Percentiles rank a stretch among this genome's conserved stretches.
Evolutionary conservation across 371 early-diverging fungal genomes (phyloP).

Genomic region (Mortierella sp.): DNA sequence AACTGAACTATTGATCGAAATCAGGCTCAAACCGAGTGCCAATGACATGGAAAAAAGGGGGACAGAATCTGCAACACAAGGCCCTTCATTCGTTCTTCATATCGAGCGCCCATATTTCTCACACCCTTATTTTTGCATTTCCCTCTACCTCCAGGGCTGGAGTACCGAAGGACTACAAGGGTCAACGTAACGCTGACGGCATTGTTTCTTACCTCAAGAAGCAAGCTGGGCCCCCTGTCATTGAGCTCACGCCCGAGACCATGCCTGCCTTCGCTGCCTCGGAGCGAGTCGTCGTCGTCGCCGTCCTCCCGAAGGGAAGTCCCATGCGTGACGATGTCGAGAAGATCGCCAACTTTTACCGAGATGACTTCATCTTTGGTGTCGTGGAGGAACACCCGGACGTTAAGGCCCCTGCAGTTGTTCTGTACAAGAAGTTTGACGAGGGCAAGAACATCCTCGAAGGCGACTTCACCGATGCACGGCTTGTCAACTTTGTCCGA

Average conservation of each 20-base stretch:
- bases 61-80: too few relatives aligned
- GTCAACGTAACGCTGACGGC: constrained; percentile 80
- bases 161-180: constrained; percentile 76
- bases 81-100: neutral
- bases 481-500: constrained; percentile 72
- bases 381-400: constrained; percentile 59
- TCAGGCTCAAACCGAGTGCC: too few relatives aligned
- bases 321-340: constrained; percentile 66
- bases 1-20: too few relatives aligned
- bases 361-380: constrained; percentile 89
- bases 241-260: constrained; percentile 69
- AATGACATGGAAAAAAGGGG: too few relatives aligned
- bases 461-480: constrained; percentile 63
- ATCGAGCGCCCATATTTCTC: neutral
- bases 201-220: constrained; percentile 91
- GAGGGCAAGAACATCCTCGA: constrained; percentile 75
- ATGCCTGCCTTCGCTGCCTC: constrained; percentile 77
- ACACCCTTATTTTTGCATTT: neutral
- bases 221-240: constrained; percentile 81
- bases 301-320: constrained; percentile 69
- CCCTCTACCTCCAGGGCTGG: constrained; percentile 59
- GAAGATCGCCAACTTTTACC: constrained; percentile 74
- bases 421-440: constrained; percentile 91
- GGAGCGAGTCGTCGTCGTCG: constrained; percentile 89
- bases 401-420: constrained; percentile 72